A percentile compares a stretch with the other conserved stretches of the same genome.
phyloP scores from a whole-genome alignment of 257 asterid species.

The Solanum appendiculatum region DNA sequence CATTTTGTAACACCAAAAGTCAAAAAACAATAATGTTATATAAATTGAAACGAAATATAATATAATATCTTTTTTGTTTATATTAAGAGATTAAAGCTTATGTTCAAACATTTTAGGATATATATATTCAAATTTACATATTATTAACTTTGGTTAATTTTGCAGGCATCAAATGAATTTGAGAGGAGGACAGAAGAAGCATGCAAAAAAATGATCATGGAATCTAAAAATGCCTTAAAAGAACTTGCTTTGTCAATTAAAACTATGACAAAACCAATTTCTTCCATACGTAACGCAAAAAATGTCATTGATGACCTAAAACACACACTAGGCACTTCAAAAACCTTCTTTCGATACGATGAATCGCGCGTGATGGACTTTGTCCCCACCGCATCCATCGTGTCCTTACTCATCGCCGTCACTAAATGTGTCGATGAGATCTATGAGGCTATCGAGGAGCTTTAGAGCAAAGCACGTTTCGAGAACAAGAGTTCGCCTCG shows the following conservation, averaged over 20 bases:
- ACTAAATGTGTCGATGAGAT: constrained; percentile 11
- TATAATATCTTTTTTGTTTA: fast-evolving
- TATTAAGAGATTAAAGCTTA: too few relatives aligned
- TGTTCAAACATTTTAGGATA: neutral
- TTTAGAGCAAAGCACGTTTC: constrained; percentile 11
- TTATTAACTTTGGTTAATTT: neutral
- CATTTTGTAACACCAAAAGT: neutral
- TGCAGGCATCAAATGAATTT: constrained; percentile 12
- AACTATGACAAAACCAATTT: constrained; percentile 25
- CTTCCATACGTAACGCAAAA: constrained; percentile 18
- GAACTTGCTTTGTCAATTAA: constrained; percentile 32
- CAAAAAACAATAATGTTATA: too few relatives aligned
- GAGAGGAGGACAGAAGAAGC: constrained; percentile 16
- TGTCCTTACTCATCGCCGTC: constrained; percentile 14
- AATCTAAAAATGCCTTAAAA: constrained; percentile 33
- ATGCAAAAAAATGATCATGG: constrained; percentile 40
- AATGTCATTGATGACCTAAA: constrained; percentile 24
- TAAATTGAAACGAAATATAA: too few relatives aligned
- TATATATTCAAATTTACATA: neutral
- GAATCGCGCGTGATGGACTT: constrained; percentile 1
- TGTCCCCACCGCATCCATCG: constrained; percentile 5
- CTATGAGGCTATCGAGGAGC: constrained; percentile 11
- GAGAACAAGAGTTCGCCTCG: neutral
- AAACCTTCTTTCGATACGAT: neutral
- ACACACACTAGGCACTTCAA: neutral